Base-by-base conservation (phyloP, 768 basidiomycete species). In the Tylopilus balloui region DNA sequence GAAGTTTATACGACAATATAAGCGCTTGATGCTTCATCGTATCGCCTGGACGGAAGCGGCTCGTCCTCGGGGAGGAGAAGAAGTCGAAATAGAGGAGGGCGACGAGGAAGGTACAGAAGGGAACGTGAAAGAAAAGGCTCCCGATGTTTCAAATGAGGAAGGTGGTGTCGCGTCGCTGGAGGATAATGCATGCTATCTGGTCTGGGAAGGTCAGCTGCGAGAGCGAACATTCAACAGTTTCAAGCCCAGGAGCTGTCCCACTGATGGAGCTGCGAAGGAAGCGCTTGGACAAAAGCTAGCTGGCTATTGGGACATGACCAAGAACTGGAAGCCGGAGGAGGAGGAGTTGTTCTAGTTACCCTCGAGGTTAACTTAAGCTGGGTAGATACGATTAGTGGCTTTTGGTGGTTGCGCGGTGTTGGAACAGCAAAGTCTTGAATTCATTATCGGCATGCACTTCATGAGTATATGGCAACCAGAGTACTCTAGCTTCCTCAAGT, bases 41-140 rank as follows among this genome's bases (percentile, higher is more conserved):
- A 90, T 98, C 24, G 82, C 84, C 2, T 99, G 96, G 96, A 97
- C 92, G 2, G 91, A 95, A 63, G 78, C 86, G 27, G 88, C 93
- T 2, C 79, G 91, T 19, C 84, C 89, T 6, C 76, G 88, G 19
- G 86, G 82, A 20, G 80, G 69, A 5, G 84, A 85, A 53, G 86
- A 87, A 3, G 83, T 84, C 9, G 88, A 84, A 48, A 66, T 86
- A 11, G 81, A 83, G 48, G 72, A 74, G 3, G 75, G 67, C 1
- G 74, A 76, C 4, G 75, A 72, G 1, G 76, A 60, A 14, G 69
- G 71, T 38, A 21, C 61, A 52, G 23, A 67, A 42, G 40, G 69
- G 1, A 58, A 49, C 59, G 43, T 61, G 38, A 47, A 71, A 67
- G 46, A 67, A 59, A 40, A 68, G 41, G 75, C 62, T 4, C 71